A percentile compares a stretch with the other conserved stretches of the same genome.
Conservation (phyloP, 2,329 filamentous ascomycete species). For the Ilyonectria robusta region DNA sequence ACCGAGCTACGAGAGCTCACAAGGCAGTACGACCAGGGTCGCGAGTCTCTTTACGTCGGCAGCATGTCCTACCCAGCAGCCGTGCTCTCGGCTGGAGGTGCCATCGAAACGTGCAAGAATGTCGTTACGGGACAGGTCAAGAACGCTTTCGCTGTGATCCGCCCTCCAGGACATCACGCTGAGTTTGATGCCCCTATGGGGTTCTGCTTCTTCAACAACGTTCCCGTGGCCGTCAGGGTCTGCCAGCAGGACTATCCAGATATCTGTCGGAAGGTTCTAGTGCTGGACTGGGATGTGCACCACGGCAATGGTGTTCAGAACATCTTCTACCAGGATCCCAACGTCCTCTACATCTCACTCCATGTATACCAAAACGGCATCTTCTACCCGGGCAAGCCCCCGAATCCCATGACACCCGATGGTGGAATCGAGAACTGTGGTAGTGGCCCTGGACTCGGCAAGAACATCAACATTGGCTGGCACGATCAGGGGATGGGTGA, state of each 20-base stretch:
- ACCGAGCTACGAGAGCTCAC: constrained; percentile 79
- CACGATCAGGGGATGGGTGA: constrained; percentile 88
- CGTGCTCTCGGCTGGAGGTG: constrained; percentile 88
- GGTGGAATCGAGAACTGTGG: constrained; percentile 74
- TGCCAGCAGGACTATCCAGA: constrained; percentile 88
- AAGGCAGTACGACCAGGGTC: constrained; percentile 70
- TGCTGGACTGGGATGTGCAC: constrained; percentile 91
- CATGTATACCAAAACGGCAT: constrained; percentile 88
- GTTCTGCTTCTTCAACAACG: constrained; percentile 98
- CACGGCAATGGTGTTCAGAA: constrained; percentile 95
- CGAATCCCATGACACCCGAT: constrained; percentile 70
- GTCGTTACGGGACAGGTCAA: constrained; percentile 87
- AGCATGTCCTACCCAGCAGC: constrained; percentile 85
- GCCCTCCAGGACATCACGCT: constrained; percentile 95
- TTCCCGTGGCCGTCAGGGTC: constrained; percentile 90
- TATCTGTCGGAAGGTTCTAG: constrained; percentile 87
- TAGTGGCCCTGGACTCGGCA: constrained; percentile 67
- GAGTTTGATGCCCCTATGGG: constrained; percentile 90
- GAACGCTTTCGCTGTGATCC: constrained; percentile 95
- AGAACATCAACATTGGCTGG: constrained; percentile 78
- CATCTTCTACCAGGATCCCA: constrained; percentile 94
- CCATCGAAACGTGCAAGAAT: constrained; percentile 96
- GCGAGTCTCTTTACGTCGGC: constrained; percentile 88
- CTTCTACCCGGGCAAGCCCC: constrained; percentile 85
- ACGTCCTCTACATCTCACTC: constrained; percentile 94